phyloP scores from a whole-genome alignment of 768 basidiomycete species.

The Favolaschia claudopus region DNA sequence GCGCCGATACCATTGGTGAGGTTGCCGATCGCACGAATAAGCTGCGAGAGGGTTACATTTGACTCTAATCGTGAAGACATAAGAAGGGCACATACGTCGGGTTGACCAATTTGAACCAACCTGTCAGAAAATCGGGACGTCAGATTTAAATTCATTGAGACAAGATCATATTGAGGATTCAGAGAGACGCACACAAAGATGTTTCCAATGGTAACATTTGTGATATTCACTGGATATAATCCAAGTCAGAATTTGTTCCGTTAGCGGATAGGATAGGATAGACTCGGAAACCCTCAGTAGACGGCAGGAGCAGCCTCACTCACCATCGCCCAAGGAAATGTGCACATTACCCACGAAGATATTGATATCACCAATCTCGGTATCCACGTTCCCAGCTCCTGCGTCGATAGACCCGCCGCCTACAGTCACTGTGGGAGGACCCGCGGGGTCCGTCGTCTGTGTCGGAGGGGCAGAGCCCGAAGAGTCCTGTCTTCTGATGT shows the following conservation, averaged over 20 bases:
- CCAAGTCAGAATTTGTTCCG: neutral
- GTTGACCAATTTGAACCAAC: constrained; percentile 29
- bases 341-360: constrained; percentile 28
- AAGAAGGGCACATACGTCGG: constrained; percentile 8
- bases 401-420: constrained; percentile 18
- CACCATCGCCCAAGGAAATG: constrained; percentile 24
- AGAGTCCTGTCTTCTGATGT: constrained; percentile 18
- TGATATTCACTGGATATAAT: constrained; percentile 22
- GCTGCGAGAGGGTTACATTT: neutral
- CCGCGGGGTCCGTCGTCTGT: neutral
- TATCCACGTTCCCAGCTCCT: constrained; percentile 24
- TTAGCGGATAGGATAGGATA: neutral
- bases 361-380: constrained; percentile 27
- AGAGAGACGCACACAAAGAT: too few species aligned
- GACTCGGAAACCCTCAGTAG: too few species aligned
- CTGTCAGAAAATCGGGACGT: too few species aligned
- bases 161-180: too few species aligned
- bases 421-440: constrained; percentile 14
- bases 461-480: neutral
- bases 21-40: constrained; percentile 3
- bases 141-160: too few species aligned
- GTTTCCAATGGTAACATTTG: constrained; percentile 24
- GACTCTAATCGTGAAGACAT: too few species aligned
- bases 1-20: too few species aligned
- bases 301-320: neutral